These are phyloP conservation scores for Fusarium sublunatum DNA, from an alignment of 2,329 filamentous ascomycete genomes.

Conservation along the genomic window DNA sequence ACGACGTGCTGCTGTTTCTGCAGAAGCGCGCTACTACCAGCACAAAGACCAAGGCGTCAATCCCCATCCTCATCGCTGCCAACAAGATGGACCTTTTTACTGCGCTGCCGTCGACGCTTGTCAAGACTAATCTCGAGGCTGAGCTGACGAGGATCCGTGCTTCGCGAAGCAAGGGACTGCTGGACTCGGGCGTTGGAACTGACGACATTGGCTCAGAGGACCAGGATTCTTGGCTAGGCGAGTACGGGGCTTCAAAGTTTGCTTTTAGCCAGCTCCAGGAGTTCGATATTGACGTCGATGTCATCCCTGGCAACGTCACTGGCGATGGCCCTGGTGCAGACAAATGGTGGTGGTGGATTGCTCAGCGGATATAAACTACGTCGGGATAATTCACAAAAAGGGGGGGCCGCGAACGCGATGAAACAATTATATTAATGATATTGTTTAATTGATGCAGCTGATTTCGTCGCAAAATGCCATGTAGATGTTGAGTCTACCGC, in stretches of 20 bases:
- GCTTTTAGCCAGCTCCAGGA: conserved; percentile 85
- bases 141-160: conserved; percentile 83
- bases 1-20: conserved; percentile 85
- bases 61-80: conserved; percentile 85
- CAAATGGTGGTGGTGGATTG: conserved; percentile 93
- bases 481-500: conserved; percentile 59
- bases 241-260: conserved; percentile 81
- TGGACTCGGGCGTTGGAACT: conserved; percentile 81
- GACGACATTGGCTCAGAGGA: conserved; percentile 73
- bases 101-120: conserved; percentile 80
- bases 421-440: conserved; percentile 44
- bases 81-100: conserved; percentile 98
- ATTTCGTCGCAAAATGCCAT: conserved; percentile 39
- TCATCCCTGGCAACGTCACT: conserved; percentile 78
- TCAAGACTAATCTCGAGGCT: conserved; percentile 79
- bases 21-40: conserved; percentile 74
- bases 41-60: conserved; percentile 52
- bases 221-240: conserved; percentile 85
- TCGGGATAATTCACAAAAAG: background rate
- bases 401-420: conserved; percentile 1
- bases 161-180: conserved; percentile 81
- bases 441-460: conserved; percentile 39
- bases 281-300: conserved; percentile 80
- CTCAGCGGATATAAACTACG: conserved; percentile 60
- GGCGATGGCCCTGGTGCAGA: conserved; percentile 76